phyloP scores from a whole-genome alignment of 73 alveolate species.

The Tetrahymena malaccensis region DNA sequence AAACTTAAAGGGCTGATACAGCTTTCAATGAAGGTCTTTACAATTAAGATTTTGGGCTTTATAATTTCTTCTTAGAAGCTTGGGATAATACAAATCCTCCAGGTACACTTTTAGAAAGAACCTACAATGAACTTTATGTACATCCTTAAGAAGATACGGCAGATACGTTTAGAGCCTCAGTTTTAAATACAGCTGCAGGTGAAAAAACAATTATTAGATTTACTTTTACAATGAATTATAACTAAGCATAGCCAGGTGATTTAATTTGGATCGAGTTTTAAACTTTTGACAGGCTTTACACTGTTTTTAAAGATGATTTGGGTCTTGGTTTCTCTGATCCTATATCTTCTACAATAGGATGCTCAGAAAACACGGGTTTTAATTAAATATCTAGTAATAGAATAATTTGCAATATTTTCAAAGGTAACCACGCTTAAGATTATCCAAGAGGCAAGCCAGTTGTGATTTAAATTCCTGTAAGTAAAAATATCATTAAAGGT shows the following conservation, averaged over 20 bases:
- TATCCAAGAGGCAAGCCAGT: not conserved
- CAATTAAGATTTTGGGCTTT: not conserved
- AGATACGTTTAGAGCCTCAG: not conserved
- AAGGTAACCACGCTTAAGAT: not conserved
- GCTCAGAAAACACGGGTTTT: not conserved
- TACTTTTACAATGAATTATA: not conserved
- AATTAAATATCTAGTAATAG: not conserved
- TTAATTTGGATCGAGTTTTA: not conserved
- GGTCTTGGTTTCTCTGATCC: not conserved
- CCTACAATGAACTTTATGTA: not conserved
- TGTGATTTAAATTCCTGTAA: not conserved
- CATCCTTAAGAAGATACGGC: not conserved
- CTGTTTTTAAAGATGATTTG: not conserved
- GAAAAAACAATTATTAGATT: not conserved
- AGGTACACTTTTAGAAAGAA: not conserved
- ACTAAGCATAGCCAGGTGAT: not conserved
- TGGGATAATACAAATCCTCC: not conserved
- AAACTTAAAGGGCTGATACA: not conserved
- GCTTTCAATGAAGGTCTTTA: not conserved
- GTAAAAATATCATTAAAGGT: not conserved
- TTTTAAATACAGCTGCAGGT: not conserved
- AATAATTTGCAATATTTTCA: not conserved
- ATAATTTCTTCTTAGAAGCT: not conserved
- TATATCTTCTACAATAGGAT: not conserved
- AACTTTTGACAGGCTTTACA: not conserved